phyloP scores from a whole-genome alignment of 192 early-diverging fungal species.

The Gamsiella multidivaricata region DNA sequence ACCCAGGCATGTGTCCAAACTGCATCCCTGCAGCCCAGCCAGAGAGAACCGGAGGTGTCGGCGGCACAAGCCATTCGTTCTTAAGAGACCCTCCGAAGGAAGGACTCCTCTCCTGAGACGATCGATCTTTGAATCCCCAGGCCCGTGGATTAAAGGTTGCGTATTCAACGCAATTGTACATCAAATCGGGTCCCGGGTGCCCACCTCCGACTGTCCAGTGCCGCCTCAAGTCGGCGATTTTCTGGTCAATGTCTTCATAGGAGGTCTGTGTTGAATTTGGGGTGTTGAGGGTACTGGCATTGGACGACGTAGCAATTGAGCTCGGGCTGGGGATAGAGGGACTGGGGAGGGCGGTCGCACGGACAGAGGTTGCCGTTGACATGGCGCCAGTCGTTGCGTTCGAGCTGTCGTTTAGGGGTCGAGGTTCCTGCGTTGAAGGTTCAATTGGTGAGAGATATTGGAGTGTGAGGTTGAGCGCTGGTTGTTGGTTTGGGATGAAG shows the following conservation, averaged over 20 bases:
- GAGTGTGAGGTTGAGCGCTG: too few species aligned
- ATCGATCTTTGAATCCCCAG: constrained; percentile 37
- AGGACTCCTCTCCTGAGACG: constrained; percentile 16
- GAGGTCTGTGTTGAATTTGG: constrained; percentile 26
- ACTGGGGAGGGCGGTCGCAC: constrained; percentile 37
- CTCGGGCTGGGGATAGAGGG: constrained; percentile 51
- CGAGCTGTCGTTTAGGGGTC: neutral
- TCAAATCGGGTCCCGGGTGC: constrained; percentile 24
- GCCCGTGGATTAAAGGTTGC: constrained; percentile 42
- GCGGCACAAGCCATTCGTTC: constrained; percentile 37
- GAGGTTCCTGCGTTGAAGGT: neutral
- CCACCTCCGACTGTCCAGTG: constrained; percentile 36
- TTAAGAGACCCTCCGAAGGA: constrained; percentile 7
- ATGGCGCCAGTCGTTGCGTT: constrained; percentile 2
- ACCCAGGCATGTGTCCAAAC: constrained; percentile 30
- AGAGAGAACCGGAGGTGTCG: constrained; percentile 16
- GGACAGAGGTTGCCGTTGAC: constrained; percentile 46
- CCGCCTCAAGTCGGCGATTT: constrained; percentile 29
- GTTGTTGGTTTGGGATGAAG: too few species aligned
- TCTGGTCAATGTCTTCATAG: constrained; percentile 36
- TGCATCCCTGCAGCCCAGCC: constrained; percentile 45
- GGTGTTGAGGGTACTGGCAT: constrained; percentile 37
- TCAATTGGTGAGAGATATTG: too few species aligned
- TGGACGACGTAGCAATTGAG: constrained; percentile 34
- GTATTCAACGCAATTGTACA: constrained; percentile 37